Percentiles rank a stretch among this genome's conserved stretches.
Conservation (phyloP, 1,284 basidiomycete species). For the Leucoagaricus sp. region DNA sequence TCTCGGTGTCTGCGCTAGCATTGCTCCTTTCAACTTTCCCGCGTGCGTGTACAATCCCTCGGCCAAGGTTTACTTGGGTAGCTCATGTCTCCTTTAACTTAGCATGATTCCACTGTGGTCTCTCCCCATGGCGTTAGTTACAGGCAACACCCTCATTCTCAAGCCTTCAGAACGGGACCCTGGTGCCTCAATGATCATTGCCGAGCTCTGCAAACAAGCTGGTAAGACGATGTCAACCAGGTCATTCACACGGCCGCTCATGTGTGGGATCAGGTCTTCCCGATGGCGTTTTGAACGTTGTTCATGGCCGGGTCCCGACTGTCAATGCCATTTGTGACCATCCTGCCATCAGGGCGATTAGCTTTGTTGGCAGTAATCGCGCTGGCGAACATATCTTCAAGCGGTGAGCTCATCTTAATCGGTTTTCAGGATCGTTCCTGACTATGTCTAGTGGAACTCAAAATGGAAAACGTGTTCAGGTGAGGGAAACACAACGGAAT, state of each 20-base stretch:
- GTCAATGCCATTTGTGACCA: conserved; percentile 96
- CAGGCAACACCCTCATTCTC: conserved; percentile 92
- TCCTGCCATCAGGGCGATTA: conserved; percentile 90
- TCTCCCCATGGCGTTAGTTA: conserved; percentile 86
- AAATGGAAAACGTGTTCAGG: conserved; percentile 92
- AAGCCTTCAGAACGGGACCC: conserved; percentile 98
- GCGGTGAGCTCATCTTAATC: conserved; percentile 46
- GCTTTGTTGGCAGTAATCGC: conserved; percentile 95
- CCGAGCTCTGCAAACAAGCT: conserved; percentile 88
- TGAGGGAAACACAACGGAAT: conserved; percentile 27
- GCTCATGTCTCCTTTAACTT: no score
- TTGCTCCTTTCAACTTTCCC: conserved; percentile 93
- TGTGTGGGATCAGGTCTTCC: conserved; percentile 57
- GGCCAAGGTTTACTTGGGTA: not conserved
- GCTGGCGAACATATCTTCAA: conserved; percentile 96
- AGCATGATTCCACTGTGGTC: conserved; percentile 99
- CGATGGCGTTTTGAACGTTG: conserved; percentile 82
- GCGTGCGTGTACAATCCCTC: conserved; percentile 53
- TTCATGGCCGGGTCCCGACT: conserved; percentile 87
- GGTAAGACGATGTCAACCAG: conserved; percentile 37
- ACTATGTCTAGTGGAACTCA: conserved; percentile 60
- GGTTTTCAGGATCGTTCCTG: conserved; percentile 9
- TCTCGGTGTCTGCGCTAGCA: conserved; percentile 80
- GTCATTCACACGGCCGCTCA: conserved; percentile 5
- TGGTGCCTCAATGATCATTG: conserved; percentile 96